These are phyloP conservation scores for Aspergillus egyptiacus DNA, from an alignment of 495 filamentous ascomycete genomes.

Conservation along the genomic window DNA sequence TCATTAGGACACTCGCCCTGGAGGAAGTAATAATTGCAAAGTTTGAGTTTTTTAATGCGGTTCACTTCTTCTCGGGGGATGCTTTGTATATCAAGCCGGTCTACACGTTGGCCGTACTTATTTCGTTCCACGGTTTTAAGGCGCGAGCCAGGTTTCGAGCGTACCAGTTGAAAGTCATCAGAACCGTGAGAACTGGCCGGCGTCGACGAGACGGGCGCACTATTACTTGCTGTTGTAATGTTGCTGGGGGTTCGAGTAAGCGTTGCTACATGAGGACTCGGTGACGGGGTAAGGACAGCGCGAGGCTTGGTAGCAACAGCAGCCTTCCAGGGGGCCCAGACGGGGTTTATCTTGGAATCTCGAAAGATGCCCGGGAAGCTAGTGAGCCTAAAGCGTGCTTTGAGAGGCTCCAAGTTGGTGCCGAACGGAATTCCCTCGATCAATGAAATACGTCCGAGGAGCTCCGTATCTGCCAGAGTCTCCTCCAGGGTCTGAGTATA, in stretches of 20 bases:
- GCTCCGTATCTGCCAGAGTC: slow-evolving; percentile 47
- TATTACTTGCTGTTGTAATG: slow-evolving; percentile 32
- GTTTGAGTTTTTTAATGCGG: slow-evolving; percentile 61
- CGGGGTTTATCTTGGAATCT: slow-evolving; percentile 50
- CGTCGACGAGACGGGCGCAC: slow-evolving; percentile 28
- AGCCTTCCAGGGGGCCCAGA: slow-evolving; percentile 35
- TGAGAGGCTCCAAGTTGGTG: slow-evolving; percentile 51
- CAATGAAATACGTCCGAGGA: slow-evolving; percentile 58
- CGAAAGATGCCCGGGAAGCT: slow-evolving; percentile 65
- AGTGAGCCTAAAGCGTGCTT: slow-evolving; percentile 50
- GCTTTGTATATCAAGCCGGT: slow-evolving; percentile 46
- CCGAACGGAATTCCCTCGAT: slow-evolving; percentile 70
- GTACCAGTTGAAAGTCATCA: slow-evolving; percentile 36
- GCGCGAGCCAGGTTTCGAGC: slow-evolving; percentile 47
- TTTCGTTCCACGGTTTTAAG: slow-evolving; percentile 60
- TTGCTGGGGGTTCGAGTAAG: slow-evolving; percentile 39
- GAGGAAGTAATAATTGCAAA: slow-evolving; percentile 83
- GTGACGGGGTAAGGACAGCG: slow-evolving; percentile 37
- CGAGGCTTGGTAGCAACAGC: slow-evolving; percentile 31
- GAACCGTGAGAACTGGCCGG: slow-evolving; percentile 31
- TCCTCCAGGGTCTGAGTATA: slow-evolving; percentile 65
- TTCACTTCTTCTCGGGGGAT: slow-evolving; percentile 55
- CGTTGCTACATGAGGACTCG: slow-evolving; percentile 33
- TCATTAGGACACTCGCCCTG: slow-evolving; percentile 66
- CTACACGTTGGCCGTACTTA: slow-evolving; percentile 65